Evolutionary conservation across 768 basidiomycete genomes (phyloP).

Genomic region (Lactarius indigo): DNA sequence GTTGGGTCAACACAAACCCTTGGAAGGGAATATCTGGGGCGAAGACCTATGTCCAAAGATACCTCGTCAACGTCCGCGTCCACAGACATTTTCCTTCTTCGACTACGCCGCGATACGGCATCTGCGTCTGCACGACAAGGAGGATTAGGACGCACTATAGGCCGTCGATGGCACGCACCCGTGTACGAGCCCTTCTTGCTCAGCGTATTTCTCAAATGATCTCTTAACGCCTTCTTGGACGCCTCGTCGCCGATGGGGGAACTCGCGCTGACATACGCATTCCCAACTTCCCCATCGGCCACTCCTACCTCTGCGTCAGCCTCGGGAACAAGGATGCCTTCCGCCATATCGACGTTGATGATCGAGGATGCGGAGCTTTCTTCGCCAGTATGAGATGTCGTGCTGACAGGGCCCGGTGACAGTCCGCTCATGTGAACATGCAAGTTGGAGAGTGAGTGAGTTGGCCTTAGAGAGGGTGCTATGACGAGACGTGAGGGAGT

Average conservation of each 20-base stretch:
- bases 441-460: conserved; percentile 54
- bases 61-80: conserved; percentile 25
- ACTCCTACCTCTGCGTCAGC: conserved; percentile 59
- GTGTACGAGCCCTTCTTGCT: conserved; percentile 46
- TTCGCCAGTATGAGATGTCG: conserved; percentile 14
- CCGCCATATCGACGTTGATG: conserved; percentile 57
- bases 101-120: conserved; percentile 22
- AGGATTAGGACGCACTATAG: not conserved
- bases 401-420: conserved; percentile 1
- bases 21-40: not conserved
- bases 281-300: conserved; percentile 50
- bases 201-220: conserved; percentile 67
- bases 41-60: conserved; percentile 16
- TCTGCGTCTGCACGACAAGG: conserved; percentile 9
- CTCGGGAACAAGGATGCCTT: conserved; percentile 71
- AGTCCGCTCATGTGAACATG: conserved; percentile 41
- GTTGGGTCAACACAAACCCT: conserved; percentile 1
- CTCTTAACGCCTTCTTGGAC: conserved; percentile 62
- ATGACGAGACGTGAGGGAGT: conserved; percentile 55
- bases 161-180: conserved; percentile 37
- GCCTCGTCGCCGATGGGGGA: conserved; percentile 46
- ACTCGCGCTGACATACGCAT: conserved; percentile 44
- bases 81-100: conserved; percentile 17
- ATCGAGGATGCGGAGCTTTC: conserved; percentile 61
- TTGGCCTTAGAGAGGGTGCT: conserved; percentile 47